phyloP scores from a whole-genome alignment of 73 alveolate species.

The Paramecium octaurelia region DNA sequence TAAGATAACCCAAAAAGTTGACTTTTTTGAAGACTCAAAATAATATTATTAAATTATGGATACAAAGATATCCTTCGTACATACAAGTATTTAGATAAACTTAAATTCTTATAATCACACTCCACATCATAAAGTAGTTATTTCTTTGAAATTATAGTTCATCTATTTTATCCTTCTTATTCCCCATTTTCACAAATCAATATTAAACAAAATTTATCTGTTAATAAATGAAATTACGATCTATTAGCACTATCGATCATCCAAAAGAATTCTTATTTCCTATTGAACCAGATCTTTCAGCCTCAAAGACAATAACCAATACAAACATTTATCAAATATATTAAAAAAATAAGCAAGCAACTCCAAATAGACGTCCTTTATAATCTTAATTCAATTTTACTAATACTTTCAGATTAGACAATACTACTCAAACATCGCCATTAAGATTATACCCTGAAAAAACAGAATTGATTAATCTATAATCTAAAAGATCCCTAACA shows the following conservation, averaged over 20 bases:
- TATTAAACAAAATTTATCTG: constrained; percentile 1
- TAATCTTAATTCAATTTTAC: background rate
- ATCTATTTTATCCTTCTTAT: background rate
- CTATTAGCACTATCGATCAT: background rate
- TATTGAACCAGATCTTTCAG: background rate
- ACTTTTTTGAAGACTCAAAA: background rate
- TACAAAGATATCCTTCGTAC: background rate
- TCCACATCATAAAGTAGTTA: background rate
- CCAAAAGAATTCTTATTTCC: constrained; percentile 20
- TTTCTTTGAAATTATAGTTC: background rate
- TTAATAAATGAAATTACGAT: constrained; percentile 7
- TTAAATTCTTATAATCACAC: background rate
- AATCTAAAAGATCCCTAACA: background rate
- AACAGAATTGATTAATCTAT: background rate
- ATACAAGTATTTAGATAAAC: background rate
- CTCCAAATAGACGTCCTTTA: background rate
- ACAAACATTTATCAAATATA: background rate
- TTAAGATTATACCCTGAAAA: constrained; percentile 3
- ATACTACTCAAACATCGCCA: background rate
- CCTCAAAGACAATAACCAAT: background rate
- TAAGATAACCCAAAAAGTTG: background rate
- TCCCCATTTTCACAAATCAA: background rate
- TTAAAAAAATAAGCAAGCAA: background rate
- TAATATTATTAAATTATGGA: background rate
- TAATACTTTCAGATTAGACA: background rate